Conservation (phyloP, 176 grass and related monocot species). For the Hordeum vulgare region DNA sequence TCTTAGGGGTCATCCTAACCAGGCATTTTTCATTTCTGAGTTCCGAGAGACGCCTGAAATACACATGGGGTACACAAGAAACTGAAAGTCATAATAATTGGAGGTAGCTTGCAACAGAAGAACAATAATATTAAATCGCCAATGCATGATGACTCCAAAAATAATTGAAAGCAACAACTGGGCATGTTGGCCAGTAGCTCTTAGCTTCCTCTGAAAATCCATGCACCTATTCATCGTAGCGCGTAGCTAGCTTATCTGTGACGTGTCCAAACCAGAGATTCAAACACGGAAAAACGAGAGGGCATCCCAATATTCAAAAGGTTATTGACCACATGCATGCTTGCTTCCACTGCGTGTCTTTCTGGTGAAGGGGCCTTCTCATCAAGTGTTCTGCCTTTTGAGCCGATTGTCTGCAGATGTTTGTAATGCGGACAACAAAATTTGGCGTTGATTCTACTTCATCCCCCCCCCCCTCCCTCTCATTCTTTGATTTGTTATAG, state of each 20-base stretch:
- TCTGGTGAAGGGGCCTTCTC: slow-evolving; percentile 33
- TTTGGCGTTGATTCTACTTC: slow-evolving; percentile 37
- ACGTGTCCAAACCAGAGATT: slow-evolving; percentile 16
- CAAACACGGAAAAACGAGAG: background rate
- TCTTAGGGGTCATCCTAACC: background rate
- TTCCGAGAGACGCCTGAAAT: background rate
- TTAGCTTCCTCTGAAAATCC: slow-evolving; percentile 17
- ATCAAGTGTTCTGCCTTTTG: background rate
- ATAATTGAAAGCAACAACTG: background rate
- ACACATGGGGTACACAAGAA: background rate
- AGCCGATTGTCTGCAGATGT: background rate
- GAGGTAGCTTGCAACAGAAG: background rate
- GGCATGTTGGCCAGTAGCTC: background rate
- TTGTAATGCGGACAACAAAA: slow-evolving; percentile 17
- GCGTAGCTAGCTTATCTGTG: slow-evolving; percentile 19
- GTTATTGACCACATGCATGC: slow-evolving; percentile 2
- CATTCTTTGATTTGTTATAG: slow-evolving; percentile 29
- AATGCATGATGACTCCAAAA: background rate
- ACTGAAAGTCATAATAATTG: background rate
- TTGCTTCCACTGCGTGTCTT: background rate
- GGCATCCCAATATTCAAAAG: background rate
- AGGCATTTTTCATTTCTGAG: background rate
- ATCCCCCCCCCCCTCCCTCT: background rate
- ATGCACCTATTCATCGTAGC: background rate
- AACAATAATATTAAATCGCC: background rate